Percentiles rank a stretch among this genome's conserved stretches.
Conservation (phyloP, 1,139 yeast species). For the Casaregolazyma suthepensis region DNA sequence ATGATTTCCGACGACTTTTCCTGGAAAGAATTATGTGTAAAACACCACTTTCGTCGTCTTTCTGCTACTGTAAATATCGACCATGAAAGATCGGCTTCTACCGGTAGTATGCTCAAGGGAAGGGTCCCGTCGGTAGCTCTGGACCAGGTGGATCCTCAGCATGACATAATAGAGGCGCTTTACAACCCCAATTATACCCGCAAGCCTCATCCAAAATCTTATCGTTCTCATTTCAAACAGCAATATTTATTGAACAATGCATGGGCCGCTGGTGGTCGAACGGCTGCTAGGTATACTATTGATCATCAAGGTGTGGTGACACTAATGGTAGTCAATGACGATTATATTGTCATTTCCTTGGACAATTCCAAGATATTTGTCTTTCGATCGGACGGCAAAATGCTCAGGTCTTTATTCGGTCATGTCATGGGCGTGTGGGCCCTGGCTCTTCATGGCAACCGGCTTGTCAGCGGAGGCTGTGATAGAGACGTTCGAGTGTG, state of each 20-base stretch:
- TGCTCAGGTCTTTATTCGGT: slow-evolving; percentile 67
- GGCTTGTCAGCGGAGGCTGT: slow-evolving; percentile 82
- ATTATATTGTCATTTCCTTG: slow-evolving; percentile 37
- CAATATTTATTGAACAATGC: slow-evolving; percentile 38
- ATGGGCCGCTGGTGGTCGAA: slow-evolving; percentile 38
- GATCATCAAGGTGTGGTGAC: slow-evolving; percentile 37
- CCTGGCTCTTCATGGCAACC: slow-evolving; percentile 68
- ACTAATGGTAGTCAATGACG: slow-evolving; percentile 33
- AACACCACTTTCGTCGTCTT: slow-evolving; percentile 35
- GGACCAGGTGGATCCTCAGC: slow-evolving; percentile 11
- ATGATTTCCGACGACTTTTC: slow-evolving; percentile 38
- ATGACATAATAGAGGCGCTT: slow-evolving; percentile 30
- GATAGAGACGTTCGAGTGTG: slow-evolving; percentile 89
- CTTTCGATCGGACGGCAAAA: slow-evolving; percentile 55
- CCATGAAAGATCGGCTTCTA: slow-evolving; percentile 8
- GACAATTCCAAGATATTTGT: slow-evolving; percentile 41
- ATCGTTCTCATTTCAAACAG: slow-evolving; percentile 38
- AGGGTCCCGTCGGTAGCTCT: slow-evolving; percentile 8
- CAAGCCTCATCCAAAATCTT: slow-evolving; percentile 32
- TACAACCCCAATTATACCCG: slow-evolving; percentile 33
- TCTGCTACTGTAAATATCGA: slow-evolving; percentile 32
- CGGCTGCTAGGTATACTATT: slow-evolving; percentile 37
- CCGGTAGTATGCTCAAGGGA: not conserved
- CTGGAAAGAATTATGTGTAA: slow-evolving; percentile 38
- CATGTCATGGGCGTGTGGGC: slow-evolving; percentile 99